Conservation (phyloP, 495 filamentous ascomycete species). For the Collariella sp. region DNA sequence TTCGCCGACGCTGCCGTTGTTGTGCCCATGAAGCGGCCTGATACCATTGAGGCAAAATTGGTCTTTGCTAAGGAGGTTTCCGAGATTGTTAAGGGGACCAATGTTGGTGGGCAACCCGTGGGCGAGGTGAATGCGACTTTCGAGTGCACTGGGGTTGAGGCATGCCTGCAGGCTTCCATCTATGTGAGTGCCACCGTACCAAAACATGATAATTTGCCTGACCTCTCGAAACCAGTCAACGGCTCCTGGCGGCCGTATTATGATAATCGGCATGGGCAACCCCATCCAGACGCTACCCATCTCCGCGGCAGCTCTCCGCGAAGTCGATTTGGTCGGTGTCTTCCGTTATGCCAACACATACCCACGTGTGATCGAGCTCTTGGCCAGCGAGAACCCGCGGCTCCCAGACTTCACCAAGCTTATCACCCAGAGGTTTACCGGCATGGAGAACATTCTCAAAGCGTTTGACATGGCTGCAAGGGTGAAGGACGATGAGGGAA, state of each 20-base stretch:
- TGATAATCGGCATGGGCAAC: conserved; percentile 92
- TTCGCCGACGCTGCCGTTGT: conserved; percentile 57
- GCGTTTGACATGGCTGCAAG: conserved; percentile 47
- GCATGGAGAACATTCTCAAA: conserved; percentile 35
- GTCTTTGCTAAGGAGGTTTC: conserved; percentile 54
- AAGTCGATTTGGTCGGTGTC: conserved; percentile 85
- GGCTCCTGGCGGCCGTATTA: conserved; percentile 65
- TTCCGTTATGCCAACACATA: conserved; percentile 90
- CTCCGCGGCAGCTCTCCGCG: conserved; percentile 75
- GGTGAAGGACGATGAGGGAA: conserved; percentile 44
- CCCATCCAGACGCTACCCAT: conserved; percentile 82
- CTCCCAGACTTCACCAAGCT: conserved; percentile 53
- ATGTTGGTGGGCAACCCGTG: conserved; percentile 23
- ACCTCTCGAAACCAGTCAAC: conserved; percentile 40
- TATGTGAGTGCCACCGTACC: conserved; percentile 45
- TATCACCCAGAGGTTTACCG: conserved; percentile 59
- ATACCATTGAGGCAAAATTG: conserved; percentile 50
- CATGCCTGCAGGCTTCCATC: conserved; percentile 80
- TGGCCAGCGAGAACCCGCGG: conserved; percentile 48
- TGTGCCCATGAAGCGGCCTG: conserved; percentile 50
- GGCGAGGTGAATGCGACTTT: conserved; percentile 72
- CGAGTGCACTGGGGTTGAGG: conserved; percentile 86
- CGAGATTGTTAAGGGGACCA: conserved; percentile 37
- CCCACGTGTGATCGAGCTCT: conserved; percentile 61
- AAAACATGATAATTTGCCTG: not conserved